These are phyloP conservation scores for Cladophialophora bantiana DNA, from an alignment of 2,329 filamentous ascomycete species.

Conservation along the genomic window DNA sequence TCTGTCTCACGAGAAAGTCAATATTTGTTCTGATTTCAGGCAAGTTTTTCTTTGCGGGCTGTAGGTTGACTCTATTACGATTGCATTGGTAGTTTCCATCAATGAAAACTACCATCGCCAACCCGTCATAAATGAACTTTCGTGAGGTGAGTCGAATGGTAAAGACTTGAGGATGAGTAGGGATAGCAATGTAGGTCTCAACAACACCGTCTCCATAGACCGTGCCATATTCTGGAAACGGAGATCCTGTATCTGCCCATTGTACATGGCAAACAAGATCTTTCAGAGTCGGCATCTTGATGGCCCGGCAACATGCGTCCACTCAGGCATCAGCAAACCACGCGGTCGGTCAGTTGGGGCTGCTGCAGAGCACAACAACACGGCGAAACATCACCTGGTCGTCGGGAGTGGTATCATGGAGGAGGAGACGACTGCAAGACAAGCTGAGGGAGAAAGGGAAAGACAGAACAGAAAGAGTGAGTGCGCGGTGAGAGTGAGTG, in stretches of 20 bases:
- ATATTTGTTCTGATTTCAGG: conserved; percentile 49
- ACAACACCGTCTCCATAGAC: conserved; percentile 60
- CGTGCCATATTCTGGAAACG: conserved; percentile 59
- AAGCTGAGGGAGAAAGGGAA: neutral
- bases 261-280: conserved; percentile 61
- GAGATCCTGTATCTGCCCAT: conserved; percentile 51
- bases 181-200: conserved; percentile 60
- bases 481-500: neutral
- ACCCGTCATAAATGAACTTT: conserved; percentile 60
- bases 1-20: conserved; percentile 61
- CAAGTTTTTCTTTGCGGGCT: conserved; percentile 42
- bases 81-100: conserved; percentile 66
- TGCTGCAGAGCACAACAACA: neutral
- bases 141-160: conserved; percentile 57
- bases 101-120: conserved; percentile 64
- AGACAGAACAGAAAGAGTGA: neutral
- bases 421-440: neutral
- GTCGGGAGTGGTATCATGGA: neutral
- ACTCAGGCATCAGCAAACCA: neutral
- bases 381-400: neutral
- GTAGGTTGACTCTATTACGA: conserved; percentile 57
- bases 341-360: neutral
- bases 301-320: neutral
- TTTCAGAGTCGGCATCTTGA: conserved; percentile 61
- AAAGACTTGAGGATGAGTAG: conserved; percentile 52